Evolutionary conservation across 345 rosid genomes (phyloP), one percentile per base, ranked within the genome.

Genomic region (Arabis hirsuta): DNA sequence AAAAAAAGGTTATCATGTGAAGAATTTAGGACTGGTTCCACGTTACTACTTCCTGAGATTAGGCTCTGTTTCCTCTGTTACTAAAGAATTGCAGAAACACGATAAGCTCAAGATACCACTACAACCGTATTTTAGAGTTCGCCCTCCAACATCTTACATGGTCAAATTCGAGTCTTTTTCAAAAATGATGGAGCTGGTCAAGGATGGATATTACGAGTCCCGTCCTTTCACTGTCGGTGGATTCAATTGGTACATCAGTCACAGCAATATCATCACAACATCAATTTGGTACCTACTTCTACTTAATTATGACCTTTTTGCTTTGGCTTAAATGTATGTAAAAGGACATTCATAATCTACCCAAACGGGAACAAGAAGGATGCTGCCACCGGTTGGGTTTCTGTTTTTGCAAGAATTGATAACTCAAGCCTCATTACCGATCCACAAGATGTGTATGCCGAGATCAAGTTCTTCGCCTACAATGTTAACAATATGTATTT

Each of bases 331-430:
- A 6, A 43, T 24, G 9, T 19, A 64, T 20, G 31, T 47, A 19
- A 22, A 70, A 70, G 74, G 74, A 70, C 66, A 67, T 38, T 70
- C 55, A 13, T 38, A 58, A 52, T 71, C 59, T 61, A 71, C 34
- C 75, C 75, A 26, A 51, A 8, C 7, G 67, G 59, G 41, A 34
- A 20, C 32, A 22, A 2, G 27, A 11, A 47, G 55, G 44, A 7
- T 10, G 3, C 4, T 9, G 1, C 2, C 9, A 4, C 1, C 22
- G 42, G 9, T 13, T 5, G 0, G 12, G 68, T 71, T 61, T 71
- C 36, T 4, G 5, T 61, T 29, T 71, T 61, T 20, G 54, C 9
- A 42, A 71, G 20, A 52, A 19, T 71, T 29, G 44, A 52, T 52
- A 43, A 52, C 45, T 51, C 75, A 43, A 32, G 22, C 45, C 7